Evolutionary conservation across 805 yeast species (phyloP).

Genomic region (Kazachstania martiniae): DNA sequence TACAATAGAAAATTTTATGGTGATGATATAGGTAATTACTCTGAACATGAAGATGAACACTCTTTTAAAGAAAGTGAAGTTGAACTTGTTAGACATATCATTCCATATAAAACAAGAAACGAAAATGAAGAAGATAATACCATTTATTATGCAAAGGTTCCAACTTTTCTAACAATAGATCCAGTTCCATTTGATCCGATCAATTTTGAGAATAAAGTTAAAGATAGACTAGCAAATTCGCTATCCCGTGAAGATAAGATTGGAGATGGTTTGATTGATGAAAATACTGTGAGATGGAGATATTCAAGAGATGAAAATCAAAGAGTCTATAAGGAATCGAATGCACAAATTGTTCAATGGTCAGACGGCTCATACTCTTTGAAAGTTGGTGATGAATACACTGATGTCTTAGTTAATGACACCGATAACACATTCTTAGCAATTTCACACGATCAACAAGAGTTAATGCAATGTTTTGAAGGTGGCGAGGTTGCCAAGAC

Average conservation of each 20-base stretch:
- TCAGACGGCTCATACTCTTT: slow-evolving; percentile 82
- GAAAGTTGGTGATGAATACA: slow-evolving; percentile 78
- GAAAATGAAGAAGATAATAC: slow-evolving; percentile 24
- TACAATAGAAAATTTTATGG: slow-evolving; percentile 27
- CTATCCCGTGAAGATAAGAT: slow-evolving; percentile 37
- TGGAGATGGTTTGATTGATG: slow-evolving; percentile 58
- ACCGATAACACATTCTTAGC: slow-evolving; percentile 64
- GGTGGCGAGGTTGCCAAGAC: slow-evolving; percentile 54
- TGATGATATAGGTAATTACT: slow-evolving; percentile 19
- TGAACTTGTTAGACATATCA: slow-evolving; percentile 32
- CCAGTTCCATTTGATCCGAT: slow-evolving; percentile 82
- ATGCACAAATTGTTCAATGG: slow-evolving; percentile 88
- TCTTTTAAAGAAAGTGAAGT: slow-evolving; percentile 28
- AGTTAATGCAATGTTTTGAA: slow-evolving; percentile 49
- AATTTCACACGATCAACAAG: slow-evolving; percentile 58
- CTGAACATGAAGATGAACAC: slow-evolving; percentile 26
- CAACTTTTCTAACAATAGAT: slow-evolving; percentile 73
- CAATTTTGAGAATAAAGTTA: slow-evolving; percentile 41
- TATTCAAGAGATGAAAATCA: slow-evolving; percentile 70
- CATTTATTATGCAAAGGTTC: slow-evolving; percentile 51
- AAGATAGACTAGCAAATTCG: slow-evolving; percentile 25
- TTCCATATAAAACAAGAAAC: slow-evolving; percentile 35
- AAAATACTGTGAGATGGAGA: slow-evolving; percentile 90
- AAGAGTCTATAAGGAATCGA: slow-evolving; percentile 67
- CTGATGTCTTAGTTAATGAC: slow-evolving; percentile 60